Percentiles rank a stretch among this genome's conserved stretches.
Conservation (phyloP, 2,329 filamentous ascomycete genomes). For the Monilinia fructicola region DNA sequence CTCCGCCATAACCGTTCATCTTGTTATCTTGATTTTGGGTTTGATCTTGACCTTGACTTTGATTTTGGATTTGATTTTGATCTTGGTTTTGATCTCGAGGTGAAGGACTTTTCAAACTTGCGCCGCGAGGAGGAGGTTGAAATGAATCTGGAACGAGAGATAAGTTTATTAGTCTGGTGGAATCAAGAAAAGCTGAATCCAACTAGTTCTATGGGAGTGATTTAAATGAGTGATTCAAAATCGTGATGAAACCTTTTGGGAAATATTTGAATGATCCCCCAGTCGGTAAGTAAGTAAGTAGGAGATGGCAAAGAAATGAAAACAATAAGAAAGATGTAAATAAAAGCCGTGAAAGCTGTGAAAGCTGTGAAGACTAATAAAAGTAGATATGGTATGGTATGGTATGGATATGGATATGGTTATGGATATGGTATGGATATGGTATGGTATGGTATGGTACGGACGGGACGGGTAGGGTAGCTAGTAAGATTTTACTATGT, state of each 20-base stretch:
- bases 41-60: not conserved
- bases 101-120: slow-evolving; percentile 7
- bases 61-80: not conserved
- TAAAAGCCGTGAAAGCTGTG: not conserved
- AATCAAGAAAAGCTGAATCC: not conserved
- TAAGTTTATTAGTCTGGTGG: not conserved
- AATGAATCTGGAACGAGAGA: slow-evolving; percentile 1
- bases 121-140: slow-evolving; percentile 19
- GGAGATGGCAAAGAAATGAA: not conserved
- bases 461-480: not conserved
- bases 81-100: not conserved
- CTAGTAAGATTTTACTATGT: slow-evolving; percentile 3
- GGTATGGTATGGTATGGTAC: too few species aligned
- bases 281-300: too few species aligned
- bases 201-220: too few species aligned
- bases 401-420: too few species aligned
- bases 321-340: not conserved
- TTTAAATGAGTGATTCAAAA: not conserved
- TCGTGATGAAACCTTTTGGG: not conserved
- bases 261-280: not conserved
- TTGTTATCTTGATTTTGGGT: slow-evolving; percentile 14
- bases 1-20: slow-evolving; percentile 25
- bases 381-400: too few species aligned
- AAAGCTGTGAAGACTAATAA: too few species aligned
- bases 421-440: too few species aligned